Conservation (phyloP, 2,329 filamentous ascomycete genomes). For the Microascus cirrosus region DNA sequence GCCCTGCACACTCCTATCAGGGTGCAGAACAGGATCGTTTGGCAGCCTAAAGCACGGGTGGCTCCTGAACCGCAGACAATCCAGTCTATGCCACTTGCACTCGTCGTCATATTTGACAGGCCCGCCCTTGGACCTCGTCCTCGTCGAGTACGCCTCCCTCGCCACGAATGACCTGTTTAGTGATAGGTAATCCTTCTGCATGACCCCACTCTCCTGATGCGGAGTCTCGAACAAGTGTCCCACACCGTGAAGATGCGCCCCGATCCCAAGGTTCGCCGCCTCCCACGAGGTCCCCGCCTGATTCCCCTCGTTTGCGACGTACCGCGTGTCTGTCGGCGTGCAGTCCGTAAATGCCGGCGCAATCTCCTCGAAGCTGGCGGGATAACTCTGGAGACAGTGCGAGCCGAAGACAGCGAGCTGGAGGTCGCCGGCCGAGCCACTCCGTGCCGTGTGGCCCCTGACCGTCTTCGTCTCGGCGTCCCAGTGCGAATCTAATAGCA, state of each 20-base stretch:
- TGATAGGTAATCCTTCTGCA: conserved; percentile 78
- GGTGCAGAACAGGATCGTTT: conserved; percentile 51
- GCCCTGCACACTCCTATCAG: conserved; percentile 71
- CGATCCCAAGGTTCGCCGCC: conserved; percentile 86
- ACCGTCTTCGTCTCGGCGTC: conserved; percentile 60
- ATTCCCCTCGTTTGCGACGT: conserved; percentile 75
- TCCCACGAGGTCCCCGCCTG: conserved; percentile 91
- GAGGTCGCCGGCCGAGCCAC: conserved; percentile 59
- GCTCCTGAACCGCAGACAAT: conserved; percentile 76
- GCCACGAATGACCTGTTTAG: conserved; percentile 75
- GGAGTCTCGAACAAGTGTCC: conserved; percentile 86
- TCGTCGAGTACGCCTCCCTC: conserved; percentile 75
- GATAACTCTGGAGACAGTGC: conserved; percentile 85
- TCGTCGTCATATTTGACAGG: conserved; percentile 68
- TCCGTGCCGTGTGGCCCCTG: conserved; percentile 74
- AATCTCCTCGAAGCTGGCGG: conserved; percentile 78
- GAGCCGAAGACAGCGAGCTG: conserved; percentile 87
- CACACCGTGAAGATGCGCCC: conserved; percentile 82
- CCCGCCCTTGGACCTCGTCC: conserved; percentile 74
- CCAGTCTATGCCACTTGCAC: conserved; percentile 83
- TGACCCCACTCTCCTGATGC: conserved; percentile 82
- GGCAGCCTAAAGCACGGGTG: conserved; percentile 86
- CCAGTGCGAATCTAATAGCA: conserved; percentile 86
- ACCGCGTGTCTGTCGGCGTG: conserved; percentile 71
- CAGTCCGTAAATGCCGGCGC: conserved; percentile 83